Base-by-base conservation (phyloP, 202 grass and related monocot genomes). In the Carex sylvatica region DNA sequence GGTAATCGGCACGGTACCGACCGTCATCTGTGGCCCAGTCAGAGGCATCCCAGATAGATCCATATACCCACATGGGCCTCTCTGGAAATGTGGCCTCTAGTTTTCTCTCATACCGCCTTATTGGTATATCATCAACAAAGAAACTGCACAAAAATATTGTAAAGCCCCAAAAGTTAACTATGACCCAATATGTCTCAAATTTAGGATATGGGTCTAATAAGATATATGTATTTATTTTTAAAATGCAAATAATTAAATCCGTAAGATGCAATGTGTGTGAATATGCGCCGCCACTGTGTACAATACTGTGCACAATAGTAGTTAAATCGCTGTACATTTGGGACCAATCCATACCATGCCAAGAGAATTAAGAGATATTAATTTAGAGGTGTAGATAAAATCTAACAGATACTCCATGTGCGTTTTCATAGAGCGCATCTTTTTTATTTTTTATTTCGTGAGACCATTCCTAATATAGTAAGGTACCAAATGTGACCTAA, bases 11-110 rank as follows among this genome's bases (percentile, higher is more conserved):
- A 23, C 84, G 61, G 88, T 94, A 80, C 54, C 85, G 83, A 16
- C 94, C 94, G 70, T 92, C 75, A 55, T 97, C 92, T 2, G 94
- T 97, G 36, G 94, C 94, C 94, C 94, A 97, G 24, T 86, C 84
- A 0, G 94, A 94, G 11, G 94, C 94, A 66, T 97, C 94, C 94
- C 94, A 95, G 63, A 95, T 95, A 35, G 93, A 95, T 18, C 93
- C 93, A 79, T 92, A 95, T 16, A 59, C 84, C 93, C 90, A 95
- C 93, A 95, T 92, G 2, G 88, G 86, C 0, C 93, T 54, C 72
- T 88, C 90, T 0, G 93, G 93, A 81, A 90, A 95, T 2, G 90
- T 88, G 15, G 88, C 86, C 81, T 95, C 90, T 31, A 79, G 22
- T 66, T 81, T 85, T 28, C 86, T 85, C 79, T 95, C 90, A 83